Evolutionary conservation across 169 alveolate species (phyloP), one percentile per base, ranked within the genome.

Genomic region (Cryptosporidium canis): DNA sequence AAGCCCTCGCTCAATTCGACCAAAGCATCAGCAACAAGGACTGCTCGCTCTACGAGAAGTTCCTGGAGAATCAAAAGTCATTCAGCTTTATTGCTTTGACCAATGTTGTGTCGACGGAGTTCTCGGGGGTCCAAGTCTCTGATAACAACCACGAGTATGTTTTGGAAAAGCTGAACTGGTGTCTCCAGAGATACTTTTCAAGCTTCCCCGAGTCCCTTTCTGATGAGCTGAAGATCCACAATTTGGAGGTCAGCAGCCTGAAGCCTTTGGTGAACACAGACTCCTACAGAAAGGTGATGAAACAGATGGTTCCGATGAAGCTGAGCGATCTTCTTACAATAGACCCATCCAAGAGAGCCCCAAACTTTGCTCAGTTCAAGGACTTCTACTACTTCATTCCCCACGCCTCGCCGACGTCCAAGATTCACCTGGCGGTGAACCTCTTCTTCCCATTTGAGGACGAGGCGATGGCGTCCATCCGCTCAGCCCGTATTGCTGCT

Each of bases 341-440:
- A 27, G 14, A 70, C n/a, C 35, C 27, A 5, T 24, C 21, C 1
- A 8, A 48, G n/a, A 29, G 84, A 35, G 33, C 67, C 12, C 3
- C 37, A 5, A 70, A 70, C 35, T 70, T 48, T 70, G 8, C 37
- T 0, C 29, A 35, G 29, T 51, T 70, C 24, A 51, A 55, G 21
- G 67, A 70, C 14, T 48, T 70, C 41, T 51, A 51, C 24, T 70
- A 70, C 39, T 47, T 11, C 45, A 33, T 48, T 12, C 67, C 45
- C 0, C 58, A 70, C 8, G 3, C 6, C 0, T 2, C 27, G 2
- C 68, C 68, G 33, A 29, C 41, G 3, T 14, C 9, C 24, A 61
- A 0, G 29, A 16, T 29, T 35, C 31, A 33, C 27, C 31, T 61
- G 0, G 68, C 33, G 11, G 6, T 61, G 0, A 61, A 61, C 24